A percentile compares a stretch with the other conserved stretches of the same genome.
Evolutionary conservation across 2,329 filamentous ascomycete species (phyloP).

Genomic region (Alternaria postmessia): DNA sequence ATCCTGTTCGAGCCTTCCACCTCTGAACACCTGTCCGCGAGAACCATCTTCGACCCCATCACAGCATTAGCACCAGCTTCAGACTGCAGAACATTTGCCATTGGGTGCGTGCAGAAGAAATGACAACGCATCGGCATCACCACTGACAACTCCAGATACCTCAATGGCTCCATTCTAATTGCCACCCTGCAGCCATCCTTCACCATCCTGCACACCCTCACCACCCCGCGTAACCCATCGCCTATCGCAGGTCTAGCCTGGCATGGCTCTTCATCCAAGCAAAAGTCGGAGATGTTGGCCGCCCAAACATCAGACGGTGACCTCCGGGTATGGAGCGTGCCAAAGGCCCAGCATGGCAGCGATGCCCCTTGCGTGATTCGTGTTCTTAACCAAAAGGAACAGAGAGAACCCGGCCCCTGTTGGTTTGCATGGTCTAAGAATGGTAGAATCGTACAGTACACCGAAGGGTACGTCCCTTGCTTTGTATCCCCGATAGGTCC

Average conservation of each 20-base stretch:
- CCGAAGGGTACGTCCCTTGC: slow-evolving; percentile 76
- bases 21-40: slow-evolving; percentile 87
- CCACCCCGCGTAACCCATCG: slow-evolving; percentile 82
- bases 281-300: slow-evolving; percentile 97
- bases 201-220: slow-evolving; percentile 91
- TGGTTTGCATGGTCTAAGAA: slow-evolving; percentile 99
- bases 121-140: background rate
- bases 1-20: slow-evolving; percentile 94
- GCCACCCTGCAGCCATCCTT: slow-evolving; percentile 90
- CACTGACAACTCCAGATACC: slow-evolving; percentile 69
- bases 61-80: slow-evolving; percentile 89
- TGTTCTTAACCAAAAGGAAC: slow-evolving; percentile 81
- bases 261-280: slow-evolving; percentile 95
- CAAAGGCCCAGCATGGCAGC: slow-evolving; percentile 74
- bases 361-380: slow-evolving; percentile 88
- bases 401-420: slow-evolving; percentile 76
- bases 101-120: slow-evolving; percentile 70
- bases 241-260: slow-evolving; percentile 87
- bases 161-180: slow-evolving; percentile 92
- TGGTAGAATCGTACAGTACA: slow-evolving; percentile 90
- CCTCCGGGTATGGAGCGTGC: slow-evolving; percentile 93
- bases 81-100: slow-evolving; percentile 94
- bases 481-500: background rate
- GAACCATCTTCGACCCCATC: slow-evolving; percentile 93
- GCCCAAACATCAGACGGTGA: slow-evolving; percentile 93